Base-by-base conservation (phyloP, 495 filamentous ascomycete genomes). In the Articulospora tetracladia region DNA sequence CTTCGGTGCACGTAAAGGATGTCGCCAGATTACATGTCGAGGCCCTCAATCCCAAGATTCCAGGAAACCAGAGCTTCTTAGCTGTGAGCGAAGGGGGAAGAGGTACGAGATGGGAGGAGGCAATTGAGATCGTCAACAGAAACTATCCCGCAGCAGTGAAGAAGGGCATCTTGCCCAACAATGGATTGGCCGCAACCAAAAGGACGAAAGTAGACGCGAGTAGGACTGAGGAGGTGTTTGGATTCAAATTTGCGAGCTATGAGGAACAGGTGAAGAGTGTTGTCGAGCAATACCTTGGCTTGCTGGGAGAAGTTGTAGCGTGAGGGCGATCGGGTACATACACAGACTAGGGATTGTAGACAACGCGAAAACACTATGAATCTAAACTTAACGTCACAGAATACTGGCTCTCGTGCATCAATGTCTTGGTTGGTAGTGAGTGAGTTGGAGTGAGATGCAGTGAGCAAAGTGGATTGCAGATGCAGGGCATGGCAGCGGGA, bases 251-350 rank as follows among this genome's bases (percentile, higher is more conserved):
- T 58, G 55, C 60, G 19, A 62, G 65, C 23, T 81, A 77, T 64
- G 73, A 77, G 64, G 75, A 82, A 60, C 79, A 77, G 57, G 72
- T 83, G 10, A 70, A 71, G 66, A 73, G 70, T 61, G 65, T 73
- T 1, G 68, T 74, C 13, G 65, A 62, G 30, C 73, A 76, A 24
- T 75, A 69, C 60, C 63, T 76, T 19, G 70, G 68, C 51, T 57
- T 70, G 8, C 15, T 53, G 19, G 62, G 58, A 49, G 57, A 26
- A 50, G 26, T 23, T 11, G 47, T 32, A 12, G 60, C 60, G 19
- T 62, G 47, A 57, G 46, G n/a, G 15, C 23, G n/a, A n/a, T n/a
- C n/a, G n/a, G n/a, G n/a, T n/a, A n/a, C n/a, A n/a, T n/a, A n/a
- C n/a, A n/a, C n/a, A n/a, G n/a, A n/a, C n/a, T n/a, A n/a, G n/a